Base-by-base conservation (phyloP, 2,329 filamentous ascomycete genomes). In the Biscogniauxia mediterranea region DNA sequence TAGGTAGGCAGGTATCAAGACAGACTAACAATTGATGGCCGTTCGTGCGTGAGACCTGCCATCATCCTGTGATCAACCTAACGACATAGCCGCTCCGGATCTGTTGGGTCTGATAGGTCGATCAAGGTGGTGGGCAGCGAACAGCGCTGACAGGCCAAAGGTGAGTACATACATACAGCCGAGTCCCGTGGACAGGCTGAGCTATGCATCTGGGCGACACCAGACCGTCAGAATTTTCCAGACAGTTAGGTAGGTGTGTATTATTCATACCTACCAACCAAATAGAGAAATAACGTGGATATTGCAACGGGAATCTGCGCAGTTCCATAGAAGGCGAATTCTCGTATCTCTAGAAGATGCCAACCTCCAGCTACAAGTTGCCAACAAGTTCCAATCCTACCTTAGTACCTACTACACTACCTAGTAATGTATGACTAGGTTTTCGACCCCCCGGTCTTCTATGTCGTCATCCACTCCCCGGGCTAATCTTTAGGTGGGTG, bases 61-160 rank as follows among this genome's bases (percentile, higher is more conserved):
- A 63, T 28, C 46, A 58, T 58, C 65, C 64, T 65, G 65, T 67
- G 65, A 67, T 64, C 65, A 67, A 67, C 58, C 52, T 26, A n/a
- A 9, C 26, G 19, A 19, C 38, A 5, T 50, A 54, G 59, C 59
- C 50, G 55, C 59, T 59, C 56, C 60, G 28, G 59, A 58, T 60
- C 60, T 63, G 5, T 60, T 66, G 61, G 61, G 60, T 61, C 13
- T 65, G 5, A 63, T 66, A 63, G 61, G 62, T 61, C 13, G 38
- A 46, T 46, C 38, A n/a, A 46, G 38, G 17, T 46, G 38, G 38
- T 46, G 38, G 38, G 38, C 38, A 11, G 38, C 38, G 38, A 46
- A 46, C 38, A 6, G 38, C 13, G 38, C 38, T 46, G 38, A 46
- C 38, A 46, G 38, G 38, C 38, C 38, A 15, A 46, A 46, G 38